Evolutionary conservation across 2,329 filamentous ascomycete species (phyloP), one percentile per base, ranked within the genome.

Genomic region (Grosmannia serpens): DNA sequence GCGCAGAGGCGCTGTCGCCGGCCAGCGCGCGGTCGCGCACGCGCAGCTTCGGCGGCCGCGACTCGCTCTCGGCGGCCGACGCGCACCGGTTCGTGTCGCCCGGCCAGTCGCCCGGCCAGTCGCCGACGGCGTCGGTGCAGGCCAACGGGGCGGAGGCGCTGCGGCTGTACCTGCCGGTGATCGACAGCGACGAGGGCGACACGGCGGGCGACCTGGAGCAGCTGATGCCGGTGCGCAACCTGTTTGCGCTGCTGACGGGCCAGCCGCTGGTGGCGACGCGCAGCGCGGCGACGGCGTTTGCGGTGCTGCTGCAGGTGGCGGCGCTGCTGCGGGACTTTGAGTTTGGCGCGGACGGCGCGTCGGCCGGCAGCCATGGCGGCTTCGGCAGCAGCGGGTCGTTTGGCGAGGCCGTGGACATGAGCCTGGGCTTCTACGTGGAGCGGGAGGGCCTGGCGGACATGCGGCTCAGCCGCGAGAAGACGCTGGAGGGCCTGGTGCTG

Each of bases 401-500:
- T 68, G 84, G 84, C 47, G 78, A 81, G 56, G 76, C 77, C 1
- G 82, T 82, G 1, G 76, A 84, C 52, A 74, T 82, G 20, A 86
- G 84, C 68, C 90, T 91, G 64, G 77, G 83, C 61, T 82, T 82
- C 65, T 95, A 91, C 67, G 83, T 91, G 60, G 86, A 91, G 53
- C 87, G 94, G 69, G 76, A 91, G 61, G 79, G 77, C 24, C 74
- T 97, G 35, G 87, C 83, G 3, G 92, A 97, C 70, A 86, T 96
- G 53, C 80, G 91, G 58, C 75, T 82, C 60, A 95, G 89, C 68
- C 82, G 87, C 29, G 90, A 96, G 68, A 95, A 94, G 77, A 96
- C 89, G 0, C 78, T 97, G 27, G 90, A 97, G 71, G 88, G 86
- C 0, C 79, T 97, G 53, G 80, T 97, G n/a, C 76, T 99, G 13